These are phyloP conservation scores for Teratosphaeria pseudoeucalypti DNA, from an alignment of 2,329 filamentous ascomycete genomes.

Conservation along the genomic window DNA sequence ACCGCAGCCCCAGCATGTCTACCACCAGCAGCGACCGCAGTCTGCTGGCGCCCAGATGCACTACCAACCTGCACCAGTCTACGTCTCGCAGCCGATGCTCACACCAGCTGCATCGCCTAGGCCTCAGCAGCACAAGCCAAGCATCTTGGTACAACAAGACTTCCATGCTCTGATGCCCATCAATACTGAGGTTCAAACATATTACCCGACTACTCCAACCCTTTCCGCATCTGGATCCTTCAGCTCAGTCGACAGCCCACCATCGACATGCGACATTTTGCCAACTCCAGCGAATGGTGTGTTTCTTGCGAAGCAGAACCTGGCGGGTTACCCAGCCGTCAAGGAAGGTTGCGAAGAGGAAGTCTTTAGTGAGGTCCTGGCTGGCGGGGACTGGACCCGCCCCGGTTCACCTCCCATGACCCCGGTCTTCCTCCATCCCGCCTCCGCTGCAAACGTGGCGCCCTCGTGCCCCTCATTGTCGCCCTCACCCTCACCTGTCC, in stretches of 20 bases:
- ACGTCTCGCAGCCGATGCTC: constrained; percentile 51
- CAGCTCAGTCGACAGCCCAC: constrained; percentile 77
- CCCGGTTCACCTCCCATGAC: constrained; percentile 78
- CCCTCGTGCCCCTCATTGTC: constrained; percentile 65
- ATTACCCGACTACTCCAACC: constrained; percentile 77
- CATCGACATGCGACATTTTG: constrained; percentile 61
- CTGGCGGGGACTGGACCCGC: constrained; percentile 64
- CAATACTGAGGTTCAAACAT: constrained; percentile 63
- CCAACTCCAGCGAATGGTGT: constrained; percentile 69
- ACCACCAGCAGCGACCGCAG: constrained; percentile 25
- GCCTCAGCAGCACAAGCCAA: constrained; percentile 63
- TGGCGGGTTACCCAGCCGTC: constrained; percentile 47
- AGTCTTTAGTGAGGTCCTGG: constrained; percentile 60
- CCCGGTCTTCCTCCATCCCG: constrained; percentile 62
- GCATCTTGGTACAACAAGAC: constrained; percentile 53
- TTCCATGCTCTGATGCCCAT: constrained; percentile 42
- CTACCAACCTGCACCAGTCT: constrained; percentile 39
- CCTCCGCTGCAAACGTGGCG: constrained; percentile 42
- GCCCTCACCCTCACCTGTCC: constrained; percentile 72
- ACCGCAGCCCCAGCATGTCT: constrained; percentile 26
- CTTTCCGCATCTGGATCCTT: constrained; percentile 76
- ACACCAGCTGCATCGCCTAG: constrained; percentile 70
- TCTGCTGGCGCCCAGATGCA: constrained; percentile 24
- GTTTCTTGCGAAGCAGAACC: constrained; percentile 18
- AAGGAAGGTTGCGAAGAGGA: constrained; percentile 65